These are phyloP conservation scores for Malassezia nana DNA, from an alignment of 1,284 basidiomycete genomes.

Conservation along the genomic window DNA sequence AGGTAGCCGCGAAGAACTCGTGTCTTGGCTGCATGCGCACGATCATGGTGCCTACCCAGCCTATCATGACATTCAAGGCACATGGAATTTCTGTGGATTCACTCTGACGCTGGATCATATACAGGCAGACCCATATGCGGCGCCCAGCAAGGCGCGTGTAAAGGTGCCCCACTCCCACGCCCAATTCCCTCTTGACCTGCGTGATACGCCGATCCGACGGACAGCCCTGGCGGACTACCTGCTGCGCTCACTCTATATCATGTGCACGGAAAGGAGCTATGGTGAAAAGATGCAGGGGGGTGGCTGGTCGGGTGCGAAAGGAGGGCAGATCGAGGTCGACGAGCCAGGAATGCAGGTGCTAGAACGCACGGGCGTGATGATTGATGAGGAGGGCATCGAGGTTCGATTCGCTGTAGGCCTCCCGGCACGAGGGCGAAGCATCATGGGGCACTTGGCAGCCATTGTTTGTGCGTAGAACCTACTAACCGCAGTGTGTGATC, in stretches of 20 bases:
- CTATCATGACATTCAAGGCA: constrained; percentile 17
- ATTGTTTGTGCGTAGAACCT: constrained; percentile 1
- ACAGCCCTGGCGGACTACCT: constrained; percentile 16
- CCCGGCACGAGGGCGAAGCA: constrained; percentile 17
- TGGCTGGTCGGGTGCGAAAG: constrained; percentile 16
- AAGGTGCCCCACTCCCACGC: constrained; percentile 3
- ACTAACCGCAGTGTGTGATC: constrained; percentile 6
- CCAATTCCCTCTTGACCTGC: not conserved
- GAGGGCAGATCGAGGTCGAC: constrained; percentile 19
- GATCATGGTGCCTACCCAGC: constrained; percentile 17
- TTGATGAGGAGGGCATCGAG: constrained; percentile 13
- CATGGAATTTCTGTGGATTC: constrained; percentile 14
- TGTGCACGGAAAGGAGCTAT: not conserved
- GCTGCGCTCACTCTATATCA: not conserved
- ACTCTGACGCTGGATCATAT: constrained; percentile 12
- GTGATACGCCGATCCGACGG: not conserved
- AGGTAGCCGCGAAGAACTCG: not conserved
- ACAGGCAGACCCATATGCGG: constrained; percentile 19
- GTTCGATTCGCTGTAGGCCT: constrained; percentile 16
- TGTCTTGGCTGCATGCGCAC: constrained; percentile 1
- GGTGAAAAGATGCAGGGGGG: not conserved
- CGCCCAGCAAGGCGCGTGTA: constrained; percentile 14
- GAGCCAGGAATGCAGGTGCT: constrained; percentile 15
- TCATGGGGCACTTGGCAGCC: constrained; percentile 12
- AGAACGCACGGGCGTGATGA: constrained; percentile 16